Evolutionary conservation across 257 asterid species (phyloP).

Genomic region (Jaltomata sinuosa): DNA sequence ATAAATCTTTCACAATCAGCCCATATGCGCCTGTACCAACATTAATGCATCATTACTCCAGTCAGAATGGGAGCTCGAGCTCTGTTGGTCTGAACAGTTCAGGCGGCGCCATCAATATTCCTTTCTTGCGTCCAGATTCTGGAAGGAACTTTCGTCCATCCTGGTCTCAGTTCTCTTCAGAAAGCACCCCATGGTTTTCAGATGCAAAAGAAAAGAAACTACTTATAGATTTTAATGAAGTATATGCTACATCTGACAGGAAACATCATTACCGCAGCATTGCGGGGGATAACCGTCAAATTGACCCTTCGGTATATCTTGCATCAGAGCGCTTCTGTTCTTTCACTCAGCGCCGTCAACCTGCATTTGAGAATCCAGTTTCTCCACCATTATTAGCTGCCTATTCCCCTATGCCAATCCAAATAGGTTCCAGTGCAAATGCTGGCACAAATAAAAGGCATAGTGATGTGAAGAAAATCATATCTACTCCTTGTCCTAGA

Average conservation of each 20-base stretch:
- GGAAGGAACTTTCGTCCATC: constrained; percentile 23
- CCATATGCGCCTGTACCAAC: constrained; percentile 16
- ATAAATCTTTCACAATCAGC: constrained; percentile 10
- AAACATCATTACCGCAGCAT: constrained; percentile 15
- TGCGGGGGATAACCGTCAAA: constrained; percentile 15
- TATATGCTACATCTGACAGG: constrained; percentile 11
- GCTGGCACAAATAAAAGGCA: constrained; percentile 16
- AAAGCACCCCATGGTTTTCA: constrained; percentile 18
- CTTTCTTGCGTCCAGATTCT: constrained; percentile 35
- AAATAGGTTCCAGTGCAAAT: constrained; percentile 16
- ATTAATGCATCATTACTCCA: constrained; percentile 14
- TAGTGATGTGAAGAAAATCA: constrained; percentile 11
- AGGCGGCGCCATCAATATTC: constrained; percentile 33
- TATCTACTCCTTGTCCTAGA: constrained; percentile 7
- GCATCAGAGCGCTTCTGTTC: constrained; percentile 13
- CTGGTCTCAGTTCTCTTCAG: constrained; percentile 26
- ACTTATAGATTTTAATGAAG: constrained; percentile 7
- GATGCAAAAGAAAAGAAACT: constrained; percentile 25
- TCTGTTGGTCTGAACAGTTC: constrained; percentile 14
- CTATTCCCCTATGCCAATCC: constrained; percentile 14
- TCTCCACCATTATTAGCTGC: constrained; percentile 13
- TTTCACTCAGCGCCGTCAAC: constrained; percentile 10
- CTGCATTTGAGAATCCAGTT: constrained; percentile 15
- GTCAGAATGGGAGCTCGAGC: constrained; percentile 11
- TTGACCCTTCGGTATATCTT: constrained; percentile 14